Base-by-base conservation (phyloP, 2,329 filamentous ascomycete genomes). In the Sclerotinia glacialis region DNA sequence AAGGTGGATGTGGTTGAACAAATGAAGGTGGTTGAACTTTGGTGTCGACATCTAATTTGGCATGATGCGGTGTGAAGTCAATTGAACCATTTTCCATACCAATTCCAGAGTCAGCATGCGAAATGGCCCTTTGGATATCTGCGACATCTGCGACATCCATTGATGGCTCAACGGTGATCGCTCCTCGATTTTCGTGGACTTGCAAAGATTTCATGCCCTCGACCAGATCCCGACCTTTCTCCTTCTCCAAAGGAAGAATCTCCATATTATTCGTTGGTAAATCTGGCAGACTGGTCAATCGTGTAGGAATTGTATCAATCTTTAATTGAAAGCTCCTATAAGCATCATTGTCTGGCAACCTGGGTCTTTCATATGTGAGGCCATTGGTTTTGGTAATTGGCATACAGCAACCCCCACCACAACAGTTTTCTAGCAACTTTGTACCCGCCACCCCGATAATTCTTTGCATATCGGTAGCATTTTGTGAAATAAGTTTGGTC, bases 1-100 rank as follows among this genome's bases (percentile, higher is more conserved):
- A 95, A 0, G 95, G 95, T 66, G 92, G 92, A 77, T 99, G 95
- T 34, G 95, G 95, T 77, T 97, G 92, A 64, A 99, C 93, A 74
- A 93, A 99, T 67, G 83, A 84, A 8, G 95, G 95, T 23, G 95
- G 94, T 75, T 94, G 89, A 68, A 87, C 82, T 12, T 79, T 76
- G 3, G 86, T 88, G 72, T 89, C 82, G 66, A 86, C 76, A 31
- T 56, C 34, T 16, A 68, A 67, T 11, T 64, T 69, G 7, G 68
- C 54, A 58, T 64, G 59, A 61, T 72, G 74, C 44, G 75, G 74
- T 28, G 74, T 76, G 56, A 76, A 76, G 55, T 77, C 75, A 42
- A 72, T 75, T 0, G 74, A 74, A 28, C 71, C 70, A 31, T 75
- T 70, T 6, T 34, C 44, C 46, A 66, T 34, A 12, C 81, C 82